Evolutionary conservation across 768 basidiomycete species (phyloP).

Genomic region (Suillus subalutaceus): DNA sequence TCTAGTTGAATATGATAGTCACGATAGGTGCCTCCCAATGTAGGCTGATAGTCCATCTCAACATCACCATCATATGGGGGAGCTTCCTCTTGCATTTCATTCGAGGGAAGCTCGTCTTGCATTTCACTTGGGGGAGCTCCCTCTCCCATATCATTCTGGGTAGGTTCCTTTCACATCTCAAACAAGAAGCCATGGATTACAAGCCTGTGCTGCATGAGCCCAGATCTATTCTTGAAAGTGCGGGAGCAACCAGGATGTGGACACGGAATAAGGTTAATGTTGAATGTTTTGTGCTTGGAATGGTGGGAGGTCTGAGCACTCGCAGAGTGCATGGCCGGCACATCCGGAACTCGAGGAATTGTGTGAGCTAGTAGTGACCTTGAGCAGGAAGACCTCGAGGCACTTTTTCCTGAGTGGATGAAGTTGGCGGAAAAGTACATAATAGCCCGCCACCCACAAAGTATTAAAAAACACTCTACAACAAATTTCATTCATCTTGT

Average conservation of each 20-base stretch:
- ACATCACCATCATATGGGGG: no score
- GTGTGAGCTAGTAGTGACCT: no score
- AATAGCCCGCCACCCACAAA: background rate
- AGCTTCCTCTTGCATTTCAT: no score
- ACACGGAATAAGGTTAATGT: background rate
- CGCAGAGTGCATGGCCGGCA: no score
- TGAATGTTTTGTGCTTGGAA: background rate
- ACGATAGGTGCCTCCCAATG: background rate
- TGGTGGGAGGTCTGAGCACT: no score
- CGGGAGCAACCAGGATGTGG: background rate
- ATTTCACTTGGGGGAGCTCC: no score
- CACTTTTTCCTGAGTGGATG: background rate
- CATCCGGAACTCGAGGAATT: background rate
- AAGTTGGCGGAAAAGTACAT: background rate
- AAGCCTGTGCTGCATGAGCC: background rate
- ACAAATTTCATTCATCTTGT: background rate
- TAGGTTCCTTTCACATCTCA: background rate
- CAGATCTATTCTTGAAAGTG: conserved; percentile 3
- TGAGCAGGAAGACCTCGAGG: no score
- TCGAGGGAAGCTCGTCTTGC: no score
- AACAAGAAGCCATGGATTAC: background rate
- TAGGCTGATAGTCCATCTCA: no score
- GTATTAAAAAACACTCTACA: background rate
- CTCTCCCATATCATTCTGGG: no score
- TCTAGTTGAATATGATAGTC: conserved; percentile 5